Base-by-base conservation (phyloP, 169 alveolate genomes). In the Eimeria acervulina region DNA sequence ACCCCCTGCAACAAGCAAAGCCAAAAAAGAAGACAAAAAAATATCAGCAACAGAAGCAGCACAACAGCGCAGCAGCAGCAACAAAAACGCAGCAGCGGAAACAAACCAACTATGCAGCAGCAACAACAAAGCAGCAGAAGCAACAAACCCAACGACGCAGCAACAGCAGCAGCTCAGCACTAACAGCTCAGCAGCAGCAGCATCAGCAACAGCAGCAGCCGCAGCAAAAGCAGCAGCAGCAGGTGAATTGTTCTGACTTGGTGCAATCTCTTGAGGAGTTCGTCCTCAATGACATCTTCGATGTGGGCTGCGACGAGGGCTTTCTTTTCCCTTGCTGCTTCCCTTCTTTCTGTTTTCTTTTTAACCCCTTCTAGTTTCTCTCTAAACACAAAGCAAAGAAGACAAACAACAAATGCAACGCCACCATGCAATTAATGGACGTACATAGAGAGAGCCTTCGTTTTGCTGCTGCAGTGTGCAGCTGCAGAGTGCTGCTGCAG, bases 301-400 rank as follows among this genome's bases (percentile, higher is more conserved):
- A 99, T 97, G 90, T 99, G 98, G 0, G 99, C 99, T 42, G 99
- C 99, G 83, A 97, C 98, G 83, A 98, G 99, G 0, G 99, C 99
- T 93, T 99, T 99, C 90, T 94, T 96, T 97, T 99, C 99, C 91
- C 99, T 98, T 23, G 98, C 98, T 66, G 98, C 98, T 96, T 99
- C 99, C 94, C 99, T 98, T 91, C 99, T 97, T 97, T 99, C 99
- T 10, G 99, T 99, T 97, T 99, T 99, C 97, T 99, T 99, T 96
- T 99, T 99, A 59, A 99, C 98, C 28, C 99, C 99, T 78, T 98
- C 99, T 81, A 98, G 84, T 80, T 76, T 96, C 70, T 72, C 90
- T 72, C 96, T 94, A 84, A 0, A 3, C 40, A 33, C 59, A 44
- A 42, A 52, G 26, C 47, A 74, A 28, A 55, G 13, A 74, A 40